These are phyloP conservation scores for Chlorella ohadii DNA, from an alignment of 139 green algal genomes.

Conservation along the genomic window DNA sequence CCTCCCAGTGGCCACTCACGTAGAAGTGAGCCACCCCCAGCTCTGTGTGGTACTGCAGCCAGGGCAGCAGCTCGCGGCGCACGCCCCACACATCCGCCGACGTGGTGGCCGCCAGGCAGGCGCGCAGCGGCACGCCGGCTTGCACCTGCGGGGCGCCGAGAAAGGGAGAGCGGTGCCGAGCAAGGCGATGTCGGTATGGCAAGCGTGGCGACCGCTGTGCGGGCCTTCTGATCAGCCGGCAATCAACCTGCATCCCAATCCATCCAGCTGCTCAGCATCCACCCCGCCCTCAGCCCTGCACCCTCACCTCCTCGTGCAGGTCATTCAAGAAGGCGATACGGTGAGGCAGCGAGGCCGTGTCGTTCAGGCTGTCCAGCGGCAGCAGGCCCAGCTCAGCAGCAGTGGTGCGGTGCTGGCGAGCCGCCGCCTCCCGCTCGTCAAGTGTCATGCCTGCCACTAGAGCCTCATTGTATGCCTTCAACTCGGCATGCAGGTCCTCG, in stretches of 20 bases:
- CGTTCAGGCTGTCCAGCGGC: slow-evolving; percentile 29
- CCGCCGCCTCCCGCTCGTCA: not conserved
- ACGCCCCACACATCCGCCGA: slow-evolving; percentile 51
- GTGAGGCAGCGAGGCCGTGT: not conserved
- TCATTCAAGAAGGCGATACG: slow-evolving; percentile 47
- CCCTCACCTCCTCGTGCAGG: slow-evolving; percentile 11
- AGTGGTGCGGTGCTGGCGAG: slow-evolving; percentile 30
- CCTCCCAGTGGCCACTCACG: too few species aligned
- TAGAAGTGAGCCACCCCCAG: slow-evolving; percentile 59
- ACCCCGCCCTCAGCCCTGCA: not conserved
- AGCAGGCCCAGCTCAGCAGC: slow-evolving; percentile 28
- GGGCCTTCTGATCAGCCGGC: too few species aligned
- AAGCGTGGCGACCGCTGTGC: not conserved
- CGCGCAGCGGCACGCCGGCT: not conserved
- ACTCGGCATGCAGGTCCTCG: slow-evolving; percentile 47
- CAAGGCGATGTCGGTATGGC: too few species aligned
- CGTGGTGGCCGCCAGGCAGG: slow-evolving; percentile 50
- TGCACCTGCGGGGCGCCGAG: not conserved
- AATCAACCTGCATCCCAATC: too few species aligned
- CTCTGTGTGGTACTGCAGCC: slow-evolving; percentile 63
- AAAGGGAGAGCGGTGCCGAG: not conserved
- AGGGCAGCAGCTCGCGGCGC: slow-evolving; percentile 60
- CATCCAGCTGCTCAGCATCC: not conserved
- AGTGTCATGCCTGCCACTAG: slow-evolving; percentile 4
- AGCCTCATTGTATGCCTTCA: slow-evolving; percentile 16